Evolutionary conservation across 371 early-diverging fungal genomes (phyloP).

Genomic region (Mucor velutinosus): DNA sequence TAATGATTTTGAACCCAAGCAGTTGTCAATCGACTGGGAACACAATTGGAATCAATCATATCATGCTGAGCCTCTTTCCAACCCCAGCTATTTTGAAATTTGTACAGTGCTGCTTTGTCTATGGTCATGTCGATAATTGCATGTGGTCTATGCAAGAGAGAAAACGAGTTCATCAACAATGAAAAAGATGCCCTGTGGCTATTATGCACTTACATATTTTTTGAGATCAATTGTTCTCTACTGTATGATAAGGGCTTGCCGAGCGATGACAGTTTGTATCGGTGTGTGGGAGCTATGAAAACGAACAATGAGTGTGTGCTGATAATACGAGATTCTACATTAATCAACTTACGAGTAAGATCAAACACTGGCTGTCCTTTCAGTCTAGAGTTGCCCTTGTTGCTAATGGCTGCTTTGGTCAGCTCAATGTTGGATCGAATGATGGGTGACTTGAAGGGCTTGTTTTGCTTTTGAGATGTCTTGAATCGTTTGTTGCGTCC

Average conservation of each 20-base stretch:
- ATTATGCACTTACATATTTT: conserved; percentile 21
- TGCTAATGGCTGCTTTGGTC: conserved; percentile 30
- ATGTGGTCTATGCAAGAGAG: not conserved
- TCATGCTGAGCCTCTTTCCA: conserved; percentile 38
- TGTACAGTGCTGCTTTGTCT: conserved; percentile 26
- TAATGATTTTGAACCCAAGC: conserved; percentile 78
- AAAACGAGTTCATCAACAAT: not conserved
- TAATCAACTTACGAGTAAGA: conserved; percentile 25
- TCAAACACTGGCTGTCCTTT: conserved; percentile 31
- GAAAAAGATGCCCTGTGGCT: not conserved
- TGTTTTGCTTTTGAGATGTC: conserved; percentile 2
- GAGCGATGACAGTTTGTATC: conserved; percentile 15
- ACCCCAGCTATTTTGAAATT: conserved; percentile 49
- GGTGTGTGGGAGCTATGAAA: not conserved
- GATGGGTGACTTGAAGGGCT: conserved; percentile 42
- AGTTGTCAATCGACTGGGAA: conserved; percentile 35
- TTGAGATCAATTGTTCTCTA: conserved; percentile 14
- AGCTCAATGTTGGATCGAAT: conserved; percentile 30
- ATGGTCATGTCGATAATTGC: conserved; percentile 37
- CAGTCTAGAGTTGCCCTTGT: not conserved
- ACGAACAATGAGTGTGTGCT: not conserved
- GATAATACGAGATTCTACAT: not conserved
- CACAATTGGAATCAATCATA: conserved; percentile 46
- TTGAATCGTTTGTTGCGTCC: conserved; percentile 2
- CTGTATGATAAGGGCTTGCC: conserved; percentile 24